Evolutionary conservation across 2,329 filamentous ascomycete genomes (phyloP), one percentile per base, ranked within the genome.

Genomic region (Penicillium digitatum): DNA sequence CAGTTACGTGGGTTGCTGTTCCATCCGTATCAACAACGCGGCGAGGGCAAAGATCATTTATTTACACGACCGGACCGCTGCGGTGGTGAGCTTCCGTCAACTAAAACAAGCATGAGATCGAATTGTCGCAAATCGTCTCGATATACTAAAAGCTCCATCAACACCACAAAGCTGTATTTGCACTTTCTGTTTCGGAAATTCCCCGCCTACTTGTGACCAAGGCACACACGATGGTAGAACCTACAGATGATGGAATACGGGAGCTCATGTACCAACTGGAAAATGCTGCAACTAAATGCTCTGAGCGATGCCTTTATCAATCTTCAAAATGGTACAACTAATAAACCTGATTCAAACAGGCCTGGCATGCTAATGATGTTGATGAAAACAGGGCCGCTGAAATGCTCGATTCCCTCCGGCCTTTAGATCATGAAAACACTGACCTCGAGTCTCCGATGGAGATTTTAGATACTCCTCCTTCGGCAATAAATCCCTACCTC

Each of bases 291-390:
- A 81, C 94, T 24, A 91, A 91, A 70, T 97, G 92, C 76, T 95
- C 91, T 1, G 94, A 99, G 71, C 82, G 94, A 72, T 96, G 94
- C 72, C 82, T 99, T 12, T 97, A 96, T 69, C 92, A 96, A 67
- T 94, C 93, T 7, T 87, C 94, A 27, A 97, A 97, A 85, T 99
- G 94, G 94, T 96, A 65, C 24, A 18, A 7, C 5, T 16, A 1
- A 10, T 12, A 14, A 22, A n/a, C 14, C 26, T 14, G 16, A n/a
- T 38, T 29, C 10, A 16, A 18, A 14, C 3, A 27, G 20, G 4
- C 10, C 11, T 29, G 42, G 29, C 9, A 11, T 48, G 52, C 61
- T 70, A 29, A 66, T 44, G 42, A 29, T 14, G 32, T 27, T 45
- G 43, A 22, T 40, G 14, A 35, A 35, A 59, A 37, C 69, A 96